Conservation (phyloP, 768 basidiomycete genomes). For the Mycena pura region DNA sequence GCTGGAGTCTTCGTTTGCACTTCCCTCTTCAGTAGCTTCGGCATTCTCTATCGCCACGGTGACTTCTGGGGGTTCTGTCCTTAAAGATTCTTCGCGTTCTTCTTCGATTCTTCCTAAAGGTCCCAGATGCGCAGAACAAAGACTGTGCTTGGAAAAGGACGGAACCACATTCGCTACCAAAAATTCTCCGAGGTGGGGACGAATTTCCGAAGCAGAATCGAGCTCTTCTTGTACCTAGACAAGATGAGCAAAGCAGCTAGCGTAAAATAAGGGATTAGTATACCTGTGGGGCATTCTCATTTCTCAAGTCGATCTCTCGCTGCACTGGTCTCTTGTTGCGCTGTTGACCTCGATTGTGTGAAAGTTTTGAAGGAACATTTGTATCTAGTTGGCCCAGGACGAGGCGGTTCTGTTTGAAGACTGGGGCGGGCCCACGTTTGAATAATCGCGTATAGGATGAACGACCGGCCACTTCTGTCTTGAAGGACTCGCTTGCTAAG, state of each 20-base stretch:
- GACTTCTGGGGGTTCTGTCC: background rate
- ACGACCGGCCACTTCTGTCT: conserved; percentile 25
- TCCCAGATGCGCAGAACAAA: conserved; percentile 23
- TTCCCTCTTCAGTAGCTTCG: background rate
- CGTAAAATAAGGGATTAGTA: no score
- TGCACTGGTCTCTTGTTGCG: conserved; percentile 5
- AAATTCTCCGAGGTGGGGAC: conserved; percentile 12
- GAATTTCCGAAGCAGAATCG: background rate
- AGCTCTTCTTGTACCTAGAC: background rate
- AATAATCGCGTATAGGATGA: conserved; percentile 19
- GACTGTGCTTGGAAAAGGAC: conserved; percentile 28
- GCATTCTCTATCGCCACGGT: no score
- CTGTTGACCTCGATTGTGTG: background rate
- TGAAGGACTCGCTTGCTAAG: conserved; percentile 37
- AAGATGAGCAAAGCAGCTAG: background rate
- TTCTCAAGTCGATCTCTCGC: background rate
- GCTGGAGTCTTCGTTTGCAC: conserved; percentile 15
- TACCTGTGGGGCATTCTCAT: conserved; percentile 10
- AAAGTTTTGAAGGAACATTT: conserved; percentile 2
- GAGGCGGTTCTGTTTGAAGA: conserved; percentile 15
- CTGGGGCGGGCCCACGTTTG: conserved; percentile 8
- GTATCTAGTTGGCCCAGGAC: conserved; percentile 19
- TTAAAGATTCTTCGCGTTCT: conserved; percentile 17
- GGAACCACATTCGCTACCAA: conserved; percentile 21
- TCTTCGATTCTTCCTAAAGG: conserved; percentile 28